Percentiles rank a stretch among this genome's conserved stretches.
These are phyloP conservation scores for Candida oleophila DNA, from an alignment of 805 yeast genomes.

Conservation along the genomic window DNA sequence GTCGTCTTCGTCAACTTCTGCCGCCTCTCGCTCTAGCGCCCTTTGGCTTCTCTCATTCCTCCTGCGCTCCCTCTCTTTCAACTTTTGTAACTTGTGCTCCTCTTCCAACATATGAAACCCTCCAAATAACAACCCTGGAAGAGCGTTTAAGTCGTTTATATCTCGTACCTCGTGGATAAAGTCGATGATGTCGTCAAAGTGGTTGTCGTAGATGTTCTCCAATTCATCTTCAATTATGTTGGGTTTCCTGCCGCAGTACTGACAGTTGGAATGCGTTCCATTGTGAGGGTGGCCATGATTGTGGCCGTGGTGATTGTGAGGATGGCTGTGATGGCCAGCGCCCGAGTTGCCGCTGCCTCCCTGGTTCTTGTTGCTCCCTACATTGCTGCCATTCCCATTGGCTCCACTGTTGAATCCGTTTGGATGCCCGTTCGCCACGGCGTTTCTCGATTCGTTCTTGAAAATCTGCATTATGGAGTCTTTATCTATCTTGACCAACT, in stretches of 20 bases:
- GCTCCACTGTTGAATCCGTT: slow-evolving; percentile 1
- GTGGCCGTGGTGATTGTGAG: slow-evolving; percentile 14
- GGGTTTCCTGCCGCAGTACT: slow-evolving; percentile 75
- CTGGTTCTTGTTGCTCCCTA: slow-evolving; percentile 3
- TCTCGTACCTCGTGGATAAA: slow-evolving; percentile 39
- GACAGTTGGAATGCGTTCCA: slow-evolving; percentile 39
- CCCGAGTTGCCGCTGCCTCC: slow-evolving; percentile 4
- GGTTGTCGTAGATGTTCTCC: slow-evolving; percentile 67
- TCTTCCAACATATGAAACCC: slow-evolving; percentile 36
- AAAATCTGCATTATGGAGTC: slow-evolving; percentile 65
- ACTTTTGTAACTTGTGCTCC: slow-evolving; percentile 28
- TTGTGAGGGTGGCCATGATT: neutral
- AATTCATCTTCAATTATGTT: slow-evolving; percentile 73
- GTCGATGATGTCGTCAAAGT: slow-evolving; percentile 50
- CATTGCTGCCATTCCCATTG: neutral
- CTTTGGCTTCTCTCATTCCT: neutral
- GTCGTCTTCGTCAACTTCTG: neutral
- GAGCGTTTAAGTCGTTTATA: slow-evolving; percentile 34
- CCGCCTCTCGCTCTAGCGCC: neutral
- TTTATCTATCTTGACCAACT: slow-evolving; percentile 65
- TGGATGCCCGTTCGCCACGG: slow-evolving; percentile 1
- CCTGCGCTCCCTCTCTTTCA: slow-evolving; percentile 15
- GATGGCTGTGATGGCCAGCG: slow-evolving; percentile 41
- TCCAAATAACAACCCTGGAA: slow-evolving; percentile 35
- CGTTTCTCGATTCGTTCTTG: slow-evolving; percentile 37